Base-by-base conservation (phyloP, 208 protist genomes). In the Trypanosoma brucei region DNA sequence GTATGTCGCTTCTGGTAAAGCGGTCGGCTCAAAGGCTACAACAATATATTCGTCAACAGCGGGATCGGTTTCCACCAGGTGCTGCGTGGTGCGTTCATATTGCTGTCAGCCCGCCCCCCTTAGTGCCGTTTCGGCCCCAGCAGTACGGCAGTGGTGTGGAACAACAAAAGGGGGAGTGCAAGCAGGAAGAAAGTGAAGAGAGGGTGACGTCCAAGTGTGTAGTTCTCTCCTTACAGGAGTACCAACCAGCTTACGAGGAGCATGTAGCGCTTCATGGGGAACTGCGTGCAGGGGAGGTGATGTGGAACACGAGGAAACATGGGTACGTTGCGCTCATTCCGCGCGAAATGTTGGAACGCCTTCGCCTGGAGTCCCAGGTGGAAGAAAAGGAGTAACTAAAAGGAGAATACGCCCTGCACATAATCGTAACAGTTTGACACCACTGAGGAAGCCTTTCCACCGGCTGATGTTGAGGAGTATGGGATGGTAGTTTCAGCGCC, bases 221-320 rank as follows among this genome's bases (percentile, higher is more conserved):
- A n/a, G 63, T 90, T 55, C 79, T 94, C 0, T 92, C 84, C 1
- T 70, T 81, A 33, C 68, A 52, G 3, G 62, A 83, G 22, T 91
- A 88, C 44, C 67, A 78, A 44, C 59, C 44, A 1, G 80, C 83
- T 6, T 37, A 88, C 48, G 82, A 91, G 73, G 84, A 88, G 63
- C 87, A 76, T 40, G 44, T 48, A 1, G 44, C 81, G 3, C 51
- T 91, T 64, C 84, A 88, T 60, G 57, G 56, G 38, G 36, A 49
- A 37, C 30, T 78, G 53, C 63, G 57, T 13, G 34, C 34, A 48
- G 44, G 50, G 52, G 72, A 79, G 44, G 72, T 92, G 14, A 46
- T 55, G 13, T 94, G 84, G 83, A 94, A 94, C 50, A 83, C 76
- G 9, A 77, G 83, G 63, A 79, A 79, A 44, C 88, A 94, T 59